Percentiles rank a stretch among this genome's conserved stretches.
Conservation (phyloP, 768 basidiomycete species). For the Leccinum pellstonianum region DNA sequence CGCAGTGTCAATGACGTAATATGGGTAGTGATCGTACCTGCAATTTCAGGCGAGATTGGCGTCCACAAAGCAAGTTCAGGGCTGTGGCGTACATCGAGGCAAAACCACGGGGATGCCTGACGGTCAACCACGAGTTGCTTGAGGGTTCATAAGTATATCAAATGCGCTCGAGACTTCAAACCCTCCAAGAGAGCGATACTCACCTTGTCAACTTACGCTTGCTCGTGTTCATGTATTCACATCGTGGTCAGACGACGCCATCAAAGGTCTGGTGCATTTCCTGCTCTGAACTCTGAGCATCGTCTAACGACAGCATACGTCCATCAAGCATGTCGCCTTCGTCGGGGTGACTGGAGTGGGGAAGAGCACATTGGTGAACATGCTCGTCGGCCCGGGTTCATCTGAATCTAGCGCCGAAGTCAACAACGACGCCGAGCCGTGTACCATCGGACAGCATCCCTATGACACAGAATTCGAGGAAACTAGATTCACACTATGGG, state of each 20-base stretch:
- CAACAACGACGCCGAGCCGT: background rate
- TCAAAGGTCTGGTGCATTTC: conserved; percentile 4
- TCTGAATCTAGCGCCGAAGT: background rate
- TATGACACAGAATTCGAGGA: too few species aligned
- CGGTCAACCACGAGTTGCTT: conserved; percentile 1
- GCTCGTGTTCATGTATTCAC: background rate
- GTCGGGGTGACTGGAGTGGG: conserved; percentile 15
- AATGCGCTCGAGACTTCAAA: background rate
- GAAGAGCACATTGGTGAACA: conserved; percentile 19
- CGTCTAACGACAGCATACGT: background rate
- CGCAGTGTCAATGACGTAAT: background rate
- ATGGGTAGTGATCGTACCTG: background rate
- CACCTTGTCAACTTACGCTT: background rate
- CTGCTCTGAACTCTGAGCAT: background rate
- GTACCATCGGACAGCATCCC: too few species aligned
- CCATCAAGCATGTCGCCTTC: conserved; percentile 14
- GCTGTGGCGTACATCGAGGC: conserved; percentile 5
- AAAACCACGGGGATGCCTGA: background rate
- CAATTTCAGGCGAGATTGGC: background rate
- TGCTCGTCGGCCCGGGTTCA: conserved; percentile 3
- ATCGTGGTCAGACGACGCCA: background rate
- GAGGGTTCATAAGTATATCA: background rate
- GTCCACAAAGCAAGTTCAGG: background rate
- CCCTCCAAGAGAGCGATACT: background rate
- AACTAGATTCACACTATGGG: too few species aligned